Percentiles rank a stretch among this genome's conserved stretches.
Conservation (phyloP, 1,284 basidiomycete genomes). For the Moesziomyces antarcticus region DNA sequence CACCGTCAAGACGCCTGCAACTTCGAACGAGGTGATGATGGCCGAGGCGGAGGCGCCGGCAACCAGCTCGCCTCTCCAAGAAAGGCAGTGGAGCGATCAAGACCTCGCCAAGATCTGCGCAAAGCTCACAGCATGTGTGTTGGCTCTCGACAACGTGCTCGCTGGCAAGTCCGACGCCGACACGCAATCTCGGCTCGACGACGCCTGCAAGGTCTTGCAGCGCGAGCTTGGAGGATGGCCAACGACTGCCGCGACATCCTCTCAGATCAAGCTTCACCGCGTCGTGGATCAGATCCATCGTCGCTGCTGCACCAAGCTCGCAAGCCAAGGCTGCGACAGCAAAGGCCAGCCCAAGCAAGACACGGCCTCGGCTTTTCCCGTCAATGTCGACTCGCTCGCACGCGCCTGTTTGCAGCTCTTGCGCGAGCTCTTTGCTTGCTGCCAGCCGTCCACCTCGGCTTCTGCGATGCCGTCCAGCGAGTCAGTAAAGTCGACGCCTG, state of each 20-base stretch:
- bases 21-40: background rate
- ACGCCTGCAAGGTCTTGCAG: slow-evolving; percentile 13
- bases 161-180: slow-evolving; percentile 17
- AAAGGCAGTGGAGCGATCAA: slow-evolving; percentile 8
- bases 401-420: slow-evolving; percentile 37
- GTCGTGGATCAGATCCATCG: slow-evolving; percentile 46
- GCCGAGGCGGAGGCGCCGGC: background rate
- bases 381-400: slow-evolving; percentile 20
- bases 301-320: slow-evolving; percentile 33
- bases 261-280: slow-evolving; percentile 44
- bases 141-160: slow-evolving; percentile 39
- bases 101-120: slow-evolving; percentile 26
- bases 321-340: slow-evolving; percentile 34
- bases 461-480: background rate
- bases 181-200: slow-evolving; percentile 25
- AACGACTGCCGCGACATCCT: slow-evolving; percentile 9
- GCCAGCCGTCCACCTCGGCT: background rate
- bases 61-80: background rate
- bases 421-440: slow-evolving; percentile 9
- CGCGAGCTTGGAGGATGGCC: slow-evolving; percentile 24
- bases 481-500: slow-evolving; percentile 5
- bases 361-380: slow-evolving; percentile 3
- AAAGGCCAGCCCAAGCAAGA: slow-evolving; percentile 33
- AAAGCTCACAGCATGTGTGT: slow-evolving; percentile 26
- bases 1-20: background rate